Conservation (phyloP, 2,329 filamentous ascomycete genomes). For the Fusarium ramigenum region DNA sequence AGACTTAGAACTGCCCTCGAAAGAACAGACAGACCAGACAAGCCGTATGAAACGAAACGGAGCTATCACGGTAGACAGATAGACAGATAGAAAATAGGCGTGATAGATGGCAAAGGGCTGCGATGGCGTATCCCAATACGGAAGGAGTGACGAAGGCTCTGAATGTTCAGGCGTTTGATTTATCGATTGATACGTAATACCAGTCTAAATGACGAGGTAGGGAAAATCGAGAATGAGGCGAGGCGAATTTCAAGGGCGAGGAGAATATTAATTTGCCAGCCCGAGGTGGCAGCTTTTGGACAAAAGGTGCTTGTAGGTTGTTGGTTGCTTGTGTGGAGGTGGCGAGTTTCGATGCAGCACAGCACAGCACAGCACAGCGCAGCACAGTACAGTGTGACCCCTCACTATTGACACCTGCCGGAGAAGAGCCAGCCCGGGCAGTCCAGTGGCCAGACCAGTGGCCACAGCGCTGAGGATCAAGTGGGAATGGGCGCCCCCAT, state of each 20-base stretch:
- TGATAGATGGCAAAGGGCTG: constrained; percentile 7
- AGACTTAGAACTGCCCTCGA: neutral
- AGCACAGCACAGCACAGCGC: constrained; percentile 33
- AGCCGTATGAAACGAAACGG: constrained; percentile 2
- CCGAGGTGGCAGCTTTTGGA: constrained; percentile 10
- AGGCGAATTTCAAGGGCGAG: neutral
- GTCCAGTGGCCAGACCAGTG: neutral
- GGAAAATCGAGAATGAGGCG: neutral
- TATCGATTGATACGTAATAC: constrained; percentile 5
- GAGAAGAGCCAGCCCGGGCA: neutral
- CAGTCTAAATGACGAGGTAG: neutral
- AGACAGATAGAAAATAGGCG: neutral
- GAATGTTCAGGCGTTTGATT: constrained; percentile 6
- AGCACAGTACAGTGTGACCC: constrained; percentile 33
- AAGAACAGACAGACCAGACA: neutral
- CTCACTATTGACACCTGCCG: neutral
- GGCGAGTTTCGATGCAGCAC: constrained; percentile 31
- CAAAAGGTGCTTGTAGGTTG: neutral
- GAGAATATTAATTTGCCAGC: constrained; percentile 1
- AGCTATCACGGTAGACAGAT: constrained; percentile 11
- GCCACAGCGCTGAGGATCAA: constrained; percentile 16
- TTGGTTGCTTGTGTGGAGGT: constrained; percentile 36
- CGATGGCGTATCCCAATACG: neutral
- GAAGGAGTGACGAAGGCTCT: constrained; percentile 28
- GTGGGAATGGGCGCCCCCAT: neutral